A percentile compares a stretch with the other conserved stretches of the same genome.
Conservation (phyloP, 495 filamentous ascomycete genomes). For the Schizothecium vesticola region DNA sequence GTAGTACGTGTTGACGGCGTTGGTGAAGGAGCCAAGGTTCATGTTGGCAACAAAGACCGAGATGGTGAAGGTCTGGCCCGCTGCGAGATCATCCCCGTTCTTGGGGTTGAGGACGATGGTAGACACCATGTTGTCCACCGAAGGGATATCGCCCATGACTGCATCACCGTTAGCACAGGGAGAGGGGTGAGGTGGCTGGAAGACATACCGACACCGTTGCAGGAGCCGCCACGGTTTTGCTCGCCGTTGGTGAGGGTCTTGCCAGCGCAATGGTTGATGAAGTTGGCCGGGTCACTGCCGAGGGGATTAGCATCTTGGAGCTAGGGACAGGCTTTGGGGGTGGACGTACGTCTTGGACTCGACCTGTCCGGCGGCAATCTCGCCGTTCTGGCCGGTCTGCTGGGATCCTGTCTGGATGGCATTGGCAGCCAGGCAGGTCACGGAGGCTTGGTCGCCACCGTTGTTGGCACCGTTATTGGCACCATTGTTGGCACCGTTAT, state of each 20-base stretch:
- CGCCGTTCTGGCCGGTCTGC: constrained; percentile 28
- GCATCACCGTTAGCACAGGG: constrained; percentile 21
- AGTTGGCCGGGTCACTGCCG: constrained; percentile 50
- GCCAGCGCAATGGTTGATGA: constrained; percentile 65
- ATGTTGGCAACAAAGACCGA: constrained; percentile 56
- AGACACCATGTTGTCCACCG: constrained; percentile 59
- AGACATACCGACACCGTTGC: constrained; percentile 63
- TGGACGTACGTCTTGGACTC: constrained; percentile 49
- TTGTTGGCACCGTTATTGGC: constrained; percentile 15
- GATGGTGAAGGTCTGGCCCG: constrained; percentile 53
- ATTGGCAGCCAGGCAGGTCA: constrained; percentile 36
- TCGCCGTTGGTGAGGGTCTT: constrained; percentile 65
- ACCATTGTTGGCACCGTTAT: constrained; percentile 16
- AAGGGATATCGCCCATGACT: constrained; percentile 70
- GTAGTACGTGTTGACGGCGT: constrained; percentile 61
- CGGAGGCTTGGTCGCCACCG: constrained; percentile 6
- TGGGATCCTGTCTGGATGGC: constrained; percentile 48
- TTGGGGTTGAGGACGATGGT: constrained; percentile 55
- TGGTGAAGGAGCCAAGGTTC: constrained; percentile 60
- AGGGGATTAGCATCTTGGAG: not conserved
- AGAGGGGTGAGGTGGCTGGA: constrained; percentile 5
- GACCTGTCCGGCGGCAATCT: constrained; percentile 43
- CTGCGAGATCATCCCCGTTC: constrained; percentile 41
- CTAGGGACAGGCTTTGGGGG: not conserved
- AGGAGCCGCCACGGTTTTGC: constrained; percentile 60